Percentiles rank a stretch among this genome's conserved stretches.
Evolutionary conservation across 805 yeast genomes (phyloP).

Genomic region (Saccharomyces kudriavzevii): DNA sequence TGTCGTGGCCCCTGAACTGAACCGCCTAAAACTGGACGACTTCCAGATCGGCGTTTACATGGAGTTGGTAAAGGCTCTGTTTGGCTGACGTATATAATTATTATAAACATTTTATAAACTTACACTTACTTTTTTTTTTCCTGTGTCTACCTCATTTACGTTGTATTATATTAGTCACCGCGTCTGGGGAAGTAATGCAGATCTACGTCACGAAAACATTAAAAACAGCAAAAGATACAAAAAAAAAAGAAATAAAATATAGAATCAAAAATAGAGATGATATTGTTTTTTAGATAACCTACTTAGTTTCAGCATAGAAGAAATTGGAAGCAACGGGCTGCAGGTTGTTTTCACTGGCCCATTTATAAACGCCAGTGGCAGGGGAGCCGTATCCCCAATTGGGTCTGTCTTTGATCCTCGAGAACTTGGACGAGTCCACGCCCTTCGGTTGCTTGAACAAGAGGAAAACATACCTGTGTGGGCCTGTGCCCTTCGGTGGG

Average conservation of each 20-base stretch:
- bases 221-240: constrained; percentile 1
- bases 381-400: constrained; percentile 83
- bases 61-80: constrained; percentile 25
- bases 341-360: constrained; percentile 56
- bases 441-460: constrained; percentile 54
- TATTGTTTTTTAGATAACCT: not conserved
- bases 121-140: not conserved
- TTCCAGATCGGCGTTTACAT: constrained; percentile 33
- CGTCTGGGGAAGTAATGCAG: not conserved
- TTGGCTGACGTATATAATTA: constrained; percentile 1
- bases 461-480: constrained; percentile 78
- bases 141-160: not conserved
- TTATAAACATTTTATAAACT: not conserved
- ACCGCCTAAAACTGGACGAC: constrained; percentile 28
- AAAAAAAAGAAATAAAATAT: not conserved
- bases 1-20: constrained; percentile 24
- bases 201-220: not conserved
- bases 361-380: constrained; percentile 67
- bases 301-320: constrained; percentile 63
- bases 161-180: not conserved
- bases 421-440: constrained; percentile 16
- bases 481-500: constrained; percentile 82
- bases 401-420: constrained; percentile 22
- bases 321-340: constrained; percentile 70
- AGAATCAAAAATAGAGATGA: not conserved